phyloP scores from a whole-genome alignment of 208 protist species.

The Histomonas meleagridis region DNA sequence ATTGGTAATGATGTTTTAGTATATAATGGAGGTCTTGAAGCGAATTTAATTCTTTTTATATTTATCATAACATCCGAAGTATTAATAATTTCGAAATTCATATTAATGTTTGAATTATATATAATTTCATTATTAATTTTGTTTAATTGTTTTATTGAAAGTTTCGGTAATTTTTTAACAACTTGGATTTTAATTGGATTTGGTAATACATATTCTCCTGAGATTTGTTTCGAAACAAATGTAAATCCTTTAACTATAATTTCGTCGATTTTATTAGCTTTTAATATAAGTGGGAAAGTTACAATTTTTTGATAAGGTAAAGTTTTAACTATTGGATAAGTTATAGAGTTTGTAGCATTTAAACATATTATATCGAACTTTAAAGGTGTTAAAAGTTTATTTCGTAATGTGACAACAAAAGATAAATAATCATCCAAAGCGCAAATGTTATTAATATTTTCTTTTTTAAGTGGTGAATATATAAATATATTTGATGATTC shows the following conservation, averaged over 20 bases:
- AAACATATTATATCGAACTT: neutral
- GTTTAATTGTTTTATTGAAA: neutral
- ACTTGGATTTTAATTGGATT: neutral
- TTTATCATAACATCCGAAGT: neutral
- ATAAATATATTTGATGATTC: neutral
- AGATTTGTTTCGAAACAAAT: neutral
- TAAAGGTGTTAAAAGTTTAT: neutral
- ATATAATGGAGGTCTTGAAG: neutral
- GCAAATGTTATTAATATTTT: neutral
- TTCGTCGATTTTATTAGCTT: neutral
- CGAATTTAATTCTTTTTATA: neutral
- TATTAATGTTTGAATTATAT: neutral
- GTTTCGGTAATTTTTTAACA: neutral
- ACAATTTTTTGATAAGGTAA: neutral
- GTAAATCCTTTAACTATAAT: neutral
- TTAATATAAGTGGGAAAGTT: neutral
- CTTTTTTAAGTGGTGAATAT: neutral
- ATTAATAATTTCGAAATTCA: neutral
- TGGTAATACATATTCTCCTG: neutral
- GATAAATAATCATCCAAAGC: neutral
- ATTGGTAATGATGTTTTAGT: neutral
- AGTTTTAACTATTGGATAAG: neutral
- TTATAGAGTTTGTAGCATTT: neutral
- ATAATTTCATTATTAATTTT: neutral
- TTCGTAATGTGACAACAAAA: neutral